Evolutionary conservation across 1,139 yeast genomes (phyloP).

Genomic region (Meyerozyma elateridarum): DNA sequence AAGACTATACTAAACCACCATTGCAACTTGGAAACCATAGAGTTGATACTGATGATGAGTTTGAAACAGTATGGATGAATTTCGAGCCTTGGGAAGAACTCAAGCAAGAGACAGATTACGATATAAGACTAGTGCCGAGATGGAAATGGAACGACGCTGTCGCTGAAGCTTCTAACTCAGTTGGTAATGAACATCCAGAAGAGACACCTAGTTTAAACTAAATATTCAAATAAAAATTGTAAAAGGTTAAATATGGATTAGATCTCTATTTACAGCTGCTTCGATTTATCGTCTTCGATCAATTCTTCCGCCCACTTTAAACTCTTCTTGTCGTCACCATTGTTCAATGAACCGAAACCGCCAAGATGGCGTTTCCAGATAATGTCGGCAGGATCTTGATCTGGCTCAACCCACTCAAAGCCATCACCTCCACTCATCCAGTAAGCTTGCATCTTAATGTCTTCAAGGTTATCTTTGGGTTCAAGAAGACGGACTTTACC

Average conservation of each 20-base stretch:
- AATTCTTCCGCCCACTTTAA: constrained; percentile 37
- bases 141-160: constrained; percentile 21
- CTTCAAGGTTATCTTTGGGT: constrained; percentile 44
- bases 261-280: constrained; percentile 1
- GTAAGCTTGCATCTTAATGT: constrained; percentile 61
- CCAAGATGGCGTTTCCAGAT: constrained; percentile 45
- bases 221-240: neutral
- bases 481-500: constrained; percentile 39
- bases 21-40: constrained; percentile 35
- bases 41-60: constrained; percentile 37
- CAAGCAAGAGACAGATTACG: constrained; percentile 37
- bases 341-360: constrained; percentile 19
- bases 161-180: no score
- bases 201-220: constrained; percentile 1
- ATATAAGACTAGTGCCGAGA: constrained; percentile 42
- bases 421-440: constrained; percentile 78
- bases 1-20: constrained; percentile 30
- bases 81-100: constrained; percentile 53
- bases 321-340: constrained; percentile 13
- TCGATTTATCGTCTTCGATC: constrained; percentile 17
- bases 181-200: constrained; percentile 3
- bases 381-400: constrained; percentile 71
- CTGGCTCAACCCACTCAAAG: constrained; percentile 77
- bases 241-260: neutral
- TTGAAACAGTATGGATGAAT: constrained; percentile 42